phyloP scores from a whole-genome alignment of 805 yeast species.

The Metschnikowia sp. region DNA sequence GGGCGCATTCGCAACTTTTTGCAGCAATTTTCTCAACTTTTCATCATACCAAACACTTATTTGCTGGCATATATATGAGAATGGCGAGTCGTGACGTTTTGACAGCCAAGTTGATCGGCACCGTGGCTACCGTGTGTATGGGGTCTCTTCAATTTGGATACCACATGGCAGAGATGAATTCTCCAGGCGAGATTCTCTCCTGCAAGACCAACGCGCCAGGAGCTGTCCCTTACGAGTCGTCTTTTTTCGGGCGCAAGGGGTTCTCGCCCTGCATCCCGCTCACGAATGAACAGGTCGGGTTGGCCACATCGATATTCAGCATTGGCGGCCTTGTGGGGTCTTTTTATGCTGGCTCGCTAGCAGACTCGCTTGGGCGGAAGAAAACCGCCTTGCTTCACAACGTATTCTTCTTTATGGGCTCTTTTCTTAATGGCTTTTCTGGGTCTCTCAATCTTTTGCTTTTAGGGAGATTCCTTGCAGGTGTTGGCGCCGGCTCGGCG shows the following conservation, averaged over 20 bases:
- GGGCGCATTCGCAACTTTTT: neutral
- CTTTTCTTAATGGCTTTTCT: conserved; percentile 54
- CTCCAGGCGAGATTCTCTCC: conserved; percentile 71
- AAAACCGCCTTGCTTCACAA: conserved; percentile 50
- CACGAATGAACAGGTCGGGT: conserved; percentile 57
- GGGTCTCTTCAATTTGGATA: conserved; percentile 90
- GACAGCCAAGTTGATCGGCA: conserved; percentile 34
- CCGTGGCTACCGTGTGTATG: conserved; percentile 60
- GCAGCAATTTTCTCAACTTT: neutral
- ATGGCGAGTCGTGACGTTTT: conserved; percentile 2
- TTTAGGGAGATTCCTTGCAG: conserved; percentile 73
- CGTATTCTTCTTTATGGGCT: conserved; percentile 55
- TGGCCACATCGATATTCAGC: conserved; percentile 74
- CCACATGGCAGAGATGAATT: conserved; percentile 92
- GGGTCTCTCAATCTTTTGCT: conserved; percentile 42
- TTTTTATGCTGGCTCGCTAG: conserved; percentile 58
- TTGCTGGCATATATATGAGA: too few relatives aligned
- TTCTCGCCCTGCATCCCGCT: conserved; percentile 54
- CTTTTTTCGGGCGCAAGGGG: conserved; percentile 41
- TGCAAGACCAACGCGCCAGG: conserved; percentile 44
- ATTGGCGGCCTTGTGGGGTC: conserved; percentile 84
- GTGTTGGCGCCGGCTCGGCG: conserved; percentile 84
- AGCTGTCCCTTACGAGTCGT: conserved; percentile 26
- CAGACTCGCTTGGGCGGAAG: conserved; percentile 66
- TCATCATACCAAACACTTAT: too few relatives aligned